Base-by-base conservation (phyloP, 2,329 filamentous ascomycete species). In the Talaromyces sp. region DNA sequence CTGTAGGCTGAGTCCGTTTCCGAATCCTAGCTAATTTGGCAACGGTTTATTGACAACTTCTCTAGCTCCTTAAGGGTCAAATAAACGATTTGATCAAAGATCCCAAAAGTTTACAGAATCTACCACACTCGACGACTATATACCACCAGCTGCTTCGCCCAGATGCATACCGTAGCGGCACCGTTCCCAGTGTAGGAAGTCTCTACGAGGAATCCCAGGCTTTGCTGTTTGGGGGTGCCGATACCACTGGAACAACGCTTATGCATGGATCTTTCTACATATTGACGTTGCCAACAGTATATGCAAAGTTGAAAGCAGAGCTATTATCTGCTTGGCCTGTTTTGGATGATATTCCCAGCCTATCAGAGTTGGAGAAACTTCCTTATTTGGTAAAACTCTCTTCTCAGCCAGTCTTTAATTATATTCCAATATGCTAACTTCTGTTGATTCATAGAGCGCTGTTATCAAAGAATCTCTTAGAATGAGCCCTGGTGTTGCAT, bases 181-280 rank as follows among this genome's bases (percentile, higher is more conserved):
- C 63, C 0, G 67, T 75, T 0, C 73, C 75, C 5, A 69, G 66
- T 3, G 57, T 69, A 6, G 69, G 39, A 65, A 72, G 58, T 67
- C 65, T 82, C 3, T 77, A 75, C 52, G 77, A 81, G 19, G 80
- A 82, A 69, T 75, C 74, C 1, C 74, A 77, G 65, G 75, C 77
- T 0, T 69, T 82, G 56, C 71, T 82, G 64, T 81, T 81, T 64
- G 80, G 73, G 8, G 81, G 80, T 15, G 72, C 72, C 13, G 78
- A 82, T 60, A 81, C 80, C 0, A 73, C 75, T 6, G 79, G 73
- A 0, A 77, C 75, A 47, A 72, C 78, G 1, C 64, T 79, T 8
- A 62, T 62, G 60, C 74, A 57, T 67, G 70, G 3, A 60, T 79
- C 17, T 75, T 75, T 70, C 58, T 66, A 74, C 55, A 66, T 72